Evolutionary conservation across 202 grass and related monocot species (phyloP).

Genomic region (Setaria italica): DNA sequence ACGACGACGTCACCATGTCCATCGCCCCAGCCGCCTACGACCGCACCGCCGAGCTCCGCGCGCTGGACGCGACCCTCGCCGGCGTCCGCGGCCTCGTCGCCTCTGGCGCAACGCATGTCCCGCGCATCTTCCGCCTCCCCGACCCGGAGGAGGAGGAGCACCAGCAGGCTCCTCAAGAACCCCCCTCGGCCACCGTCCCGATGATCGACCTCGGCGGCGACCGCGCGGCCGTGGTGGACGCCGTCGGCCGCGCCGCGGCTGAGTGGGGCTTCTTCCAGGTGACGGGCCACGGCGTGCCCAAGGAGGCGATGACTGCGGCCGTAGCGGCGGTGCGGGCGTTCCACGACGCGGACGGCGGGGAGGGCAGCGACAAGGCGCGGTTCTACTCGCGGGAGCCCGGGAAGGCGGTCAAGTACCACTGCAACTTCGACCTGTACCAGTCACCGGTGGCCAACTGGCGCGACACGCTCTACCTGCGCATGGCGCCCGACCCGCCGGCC

Average conservation of each 20-base stretch:
- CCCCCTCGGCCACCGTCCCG: slow-evolving; percentile 18
- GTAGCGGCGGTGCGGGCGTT: slow-evolving; percentile 39
- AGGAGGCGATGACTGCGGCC: neutral
- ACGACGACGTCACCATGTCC: slow-evolving; percentile 10
- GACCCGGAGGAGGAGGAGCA: neutral
- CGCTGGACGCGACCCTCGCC: slow-evolving; percentile 59
- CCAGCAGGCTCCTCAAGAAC: neutral
- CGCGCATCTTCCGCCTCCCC: slow-evolving; percentile 54
- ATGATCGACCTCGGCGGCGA: slow-evolving; percentile 52
- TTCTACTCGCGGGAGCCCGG: slow-evolving; percentile 63
- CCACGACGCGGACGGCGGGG: slow-evolving; percentile 52
- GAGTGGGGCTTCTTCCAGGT: slow-evolving; percentile 74
- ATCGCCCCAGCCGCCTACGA: slow-evolving; percentile 42
- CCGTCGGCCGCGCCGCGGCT: slow-evolving; percentile 27
- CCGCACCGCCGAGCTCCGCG: slow-evolving; percentile 51
- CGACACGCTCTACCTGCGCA: slow-evolving; percentile 64
- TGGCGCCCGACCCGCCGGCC: slow-evolving; percentile 58
- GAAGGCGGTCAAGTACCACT: slow-evolving; percentile 54
- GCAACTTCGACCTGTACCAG: slow-evolving; percentile 73
- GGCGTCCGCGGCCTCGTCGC: slow-evolving; percentile 64
- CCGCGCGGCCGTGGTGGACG: slow-evolving; percentile 18
- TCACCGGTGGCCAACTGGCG: slow-evolving; percentile 63
- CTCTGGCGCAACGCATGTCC: slow-evolving; percentile 35
- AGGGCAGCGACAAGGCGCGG: slow-evolving; percentile 51
- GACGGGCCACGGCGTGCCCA: slow-evolving; percentile 52